Base-by-base conservation (phyloP, 805 yeast species). In the Wickerhamiella galacta region DNA sequence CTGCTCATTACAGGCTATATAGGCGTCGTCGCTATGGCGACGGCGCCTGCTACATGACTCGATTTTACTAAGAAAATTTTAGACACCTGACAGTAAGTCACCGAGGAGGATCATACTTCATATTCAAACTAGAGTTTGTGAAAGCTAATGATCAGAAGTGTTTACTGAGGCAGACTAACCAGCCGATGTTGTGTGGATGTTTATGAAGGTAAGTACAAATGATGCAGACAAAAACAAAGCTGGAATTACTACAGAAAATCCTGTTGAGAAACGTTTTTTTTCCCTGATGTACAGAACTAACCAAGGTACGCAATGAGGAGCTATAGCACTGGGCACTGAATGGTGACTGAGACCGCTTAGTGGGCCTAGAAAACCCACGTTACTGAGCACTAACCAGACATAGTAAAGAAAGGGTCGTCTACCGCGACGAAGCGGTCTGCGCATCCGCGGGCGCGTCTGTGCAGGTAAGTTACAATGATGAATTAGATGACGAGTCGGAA, bases 261-360 rank as follows among this genome's bases (percentile, higher is more conserved):
- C 59, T 80, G 82, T 77, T 75, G 83, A 80, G 57, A 63, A 65
- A 64, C 64, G 68, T 67, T 68, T 64, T 66, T 39, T 37, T 16
- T 38, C 39, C 44, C 49, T 44, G 48, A 46, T 45, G 43, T 39
- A 38, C 45, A 36, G 36, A 39, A 44, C 26, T 28, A 3, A 16
- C 28, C 25, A 31, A 28, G 21, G 36, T 28, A 30, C 29, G 34
- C 22, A n/a, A 69, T 70, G 95, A 83, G 67, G 95, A 83, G 60
- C 56, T 68, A 74, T 67, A 69, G 95, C 95, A 85, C 95, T 85
- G 95, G 95, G 95, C 95, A 83, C 95, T 75, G 95, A 79, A 59
- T 46, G 48, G 73, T 83, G 95, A 83, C 93, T 80, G 95, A 83
- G 83, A 78, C 61, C 68, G 93, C 92, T 80, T 61, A 56, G 73